phyloP scores from a whole-genome alignment of 2,329 filamentous ascomycete species.

The Hypocreales sp. region DNA sequence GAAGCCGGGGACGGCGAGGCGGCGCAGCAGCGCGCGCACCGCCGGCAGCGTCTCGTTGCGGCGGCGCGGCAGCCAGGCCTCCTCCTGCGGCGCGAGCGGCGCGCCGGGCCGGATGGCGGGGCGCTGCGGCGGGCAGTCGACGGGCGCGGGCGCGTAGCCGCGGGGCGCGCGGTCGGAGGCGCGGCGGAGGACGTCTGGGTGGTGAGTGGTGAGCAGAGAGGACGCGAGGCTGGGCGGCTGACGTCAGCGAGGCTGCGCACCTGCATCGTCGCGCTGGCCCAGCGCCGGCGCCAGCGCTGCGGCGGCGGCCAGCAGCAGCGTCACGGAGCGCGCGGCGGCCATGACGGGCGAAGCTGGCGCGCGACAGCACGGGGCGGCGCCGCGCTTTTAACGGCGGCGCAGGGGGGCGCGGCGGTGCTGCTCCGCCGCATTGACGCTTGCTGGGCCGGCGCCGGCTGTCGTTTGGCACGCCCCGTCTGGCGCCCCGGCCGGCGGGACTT shows the following conservation, averaged over 20 bases:
- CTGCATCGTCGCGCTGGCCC: neutral
- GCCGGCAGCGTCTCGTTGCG: slow-evolving; percentile 58
- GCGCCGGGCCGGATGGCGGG: slow-evolving; percentile 52
- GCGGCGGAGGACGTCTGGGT: neutral
- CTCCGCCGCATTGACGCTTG: too few species aligned
- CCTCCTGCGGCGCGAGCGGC: slow-evolving; percentile 51
- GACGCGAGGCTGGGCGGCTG: too few species aligned
- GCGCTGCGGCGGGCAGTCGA: slow-evolving; percentile 52
- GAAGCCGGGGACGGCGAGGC: slow-evolving; percentile 62
- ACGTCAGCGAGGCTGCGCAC: slow-evolving; percentile 1
- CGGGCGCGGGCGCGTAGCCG: slow-evolving; percentile 54
- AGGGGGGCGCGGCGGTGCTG: too few species aligned
- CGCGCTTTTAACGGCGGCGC: too few species aligned
- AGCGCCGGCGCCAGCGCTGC: neutral
- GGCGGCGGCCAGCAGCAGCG: slow-evolving; percentile 1
- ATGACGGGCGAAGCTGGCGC: too few species aligned
- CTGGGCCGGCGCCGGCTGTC: too few species aligned
- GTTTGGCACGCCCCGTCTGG: too few species aligned
- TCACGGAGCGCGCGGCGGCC: neutral
- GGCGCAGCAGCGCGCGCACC: slow-evolving; percentile 58
- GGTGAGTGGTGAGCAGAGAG: too few species aligned
- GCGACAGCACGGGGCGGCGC: neutral
- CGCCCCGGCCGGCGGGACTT: too few species aligned
- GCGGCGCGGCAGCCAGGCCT: slow-evolving; percentile 55
- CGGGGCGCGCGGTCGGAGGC: slow-evolving; percentile 16